Percentiles rank a stretch among this genome's conserved stretches.
phyloP scores from a whole-genome alignment of 768 basidiomycete species.

The Leccinum sublutescens region DNA sequence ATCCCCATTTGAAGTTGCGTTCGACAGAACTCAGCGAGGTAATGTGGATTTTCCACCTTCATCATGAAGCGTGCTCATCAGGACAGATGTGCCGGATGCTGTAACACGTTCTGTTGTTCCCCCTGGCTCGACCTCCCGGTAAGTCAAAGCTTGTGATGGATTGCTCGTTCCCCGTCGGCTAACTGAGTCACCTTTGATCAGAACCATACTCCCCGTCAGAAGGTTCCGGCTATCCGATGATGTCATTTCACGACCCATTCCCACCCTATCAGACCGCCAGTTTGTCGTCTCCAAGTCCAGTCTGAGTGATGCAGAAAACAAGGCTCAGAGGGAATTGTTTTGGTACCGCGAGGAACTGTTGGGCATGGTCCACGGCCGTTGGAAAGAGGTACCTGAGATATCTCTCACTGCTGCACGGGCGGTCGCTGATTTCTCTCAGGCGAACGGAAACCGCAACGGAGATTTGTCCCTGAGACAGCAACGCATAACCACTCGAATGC shows the following conservation, averaged over 20 bases:
- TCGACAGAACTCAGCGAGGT: slow-evolving; percentile 69
- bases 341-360: slow-evolving; percentile 95
- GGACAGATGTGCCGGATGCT: slow-evolving; percentile 39
- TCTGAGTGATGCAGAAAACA: slow-evolving; percentile 57
- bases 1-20: slow-evolving; percentile 84
- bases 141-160: slow-evolving; percentile 17
- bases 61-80: slow-evolving; percentile 2
- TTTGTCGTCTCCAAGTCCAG: slow-evolving; percentile 82
- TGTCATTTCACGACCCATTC: slow-evolving; percentile 65
- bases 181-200: slow-evolving; percentile 25
- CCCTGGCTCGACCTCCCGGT: slow-evolving; percentile 86
- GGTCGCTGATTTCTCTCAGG: slow-evolving; percentile 42
- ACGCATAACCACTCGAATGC: slow-evolving; percentile 73
- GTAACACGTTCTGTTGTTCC: slow-evolving; percentile 64
- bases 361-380: slow-evolving; percentile 61
- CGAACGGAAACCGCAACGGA: slow-evolving; percentile 74
- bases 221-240: slow-evolving; percentile 63
- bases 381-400: slow-evolving; percentile 70
- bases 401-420: not conserved
- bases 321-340: slow-evolving; percentile 75
- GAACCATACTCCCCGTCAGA: slow-evolving; percentile 68
- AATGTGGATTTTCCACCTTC: slow-evolving; percentile 8
- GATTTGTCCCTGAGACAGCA: slow-evolving; percentile 76
- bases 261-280: slow-evolving; percentile 83
- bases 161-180: slow-evolving; percentile 2